These are phyloP conservation scores for Solanum pinnatisectum DNA, from an alignment of 257 asterid genomes.

Conservation along the genomic window DNA sequence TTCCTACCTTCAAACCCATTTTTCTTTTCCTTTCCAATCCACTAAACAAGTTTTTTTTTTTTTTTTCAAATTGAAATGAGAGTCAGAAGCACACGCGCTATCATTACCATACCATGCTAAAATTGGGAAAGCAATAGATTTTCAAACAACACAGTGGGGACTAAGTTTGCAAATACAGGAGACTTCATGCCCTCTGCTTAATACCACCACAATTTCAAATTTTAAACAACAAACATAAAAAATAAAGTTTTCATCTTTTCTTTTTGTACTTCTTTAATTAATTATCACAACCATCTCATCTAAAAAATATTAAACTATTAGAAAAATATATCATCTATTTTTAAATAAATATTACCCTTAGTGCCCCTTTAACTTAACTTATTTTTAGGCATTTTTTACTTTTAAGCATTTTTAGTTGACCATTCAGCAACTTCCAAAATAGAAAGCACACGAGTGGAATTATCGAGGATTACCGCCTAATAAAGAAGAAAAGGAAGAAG, in stretches of 20 bases:
- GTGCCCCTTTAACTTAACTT: too few relatives aligned
- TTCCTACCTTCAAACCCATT: neutral
- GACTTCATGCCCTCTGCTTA: neutral
- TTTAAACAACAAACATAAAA: neutral
- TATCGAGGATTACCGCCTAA: constrained; percentile 42
- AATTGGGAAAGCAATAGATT: neutral
- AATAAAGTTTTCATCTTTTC: too few relatives aligned
- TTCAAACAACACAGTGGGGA: neutral
- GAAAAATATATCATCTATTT: too few relatives aligned
- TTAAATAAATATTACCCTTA: too few relatives aligned
- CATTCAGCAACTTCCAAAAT: constrained; percentile 64
- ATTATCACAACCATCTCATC: too few relatives aligned
- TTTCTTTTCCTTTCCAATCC: neutral
- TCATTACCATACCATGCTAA: neutral
- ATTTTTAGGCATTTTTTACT: too few relatives aligned
- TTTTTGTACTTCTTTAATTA: too few relatives aligned
- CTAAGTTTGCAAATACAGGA: neutral
- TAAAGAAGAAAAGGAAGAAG: neutral
- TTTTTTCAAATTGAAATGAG: neutral
- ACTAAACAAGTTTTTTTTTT: too few relatives aligned
- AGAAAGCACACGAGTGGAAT: constrained; percentile 71
- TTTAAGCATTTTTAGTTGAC: too few relatives aligned
- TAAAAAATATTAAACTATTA: too few relatives aligned
- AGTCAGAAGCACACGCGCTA: neutral
- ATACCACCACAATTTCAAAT: too few relatives aligned